Conservation (phyloP, 768 basidiomycete genomes). For the Suillus alpinus region DNA sequence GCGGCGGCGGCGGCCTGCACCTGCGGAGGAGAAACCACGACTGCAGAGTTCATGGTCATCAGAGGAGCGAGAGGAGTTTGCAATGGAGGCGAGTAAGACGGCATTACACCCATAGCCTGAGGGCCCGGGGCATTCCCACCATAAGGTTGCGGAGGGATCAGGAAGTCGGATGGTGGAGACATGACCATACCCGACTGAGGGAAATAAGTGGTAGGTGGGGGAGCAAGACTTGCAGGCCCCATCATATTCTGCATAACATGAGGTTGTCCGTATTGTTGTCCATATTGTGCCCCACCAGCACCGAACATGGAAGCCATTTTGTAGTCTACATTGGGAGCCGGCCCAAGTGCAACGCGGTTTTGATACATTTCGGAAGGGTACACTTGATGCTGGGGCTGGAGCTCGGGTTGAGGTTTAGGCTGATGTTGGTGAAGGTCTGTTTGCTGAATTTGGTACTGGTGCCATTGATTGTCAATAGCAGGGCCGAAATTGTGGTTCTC, state of each 20-base stretch:
- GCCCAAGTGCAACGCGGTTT: not conserved
- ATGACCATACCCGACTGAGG: too few species aligned
- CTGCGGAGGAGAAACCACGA: too few species aligned
- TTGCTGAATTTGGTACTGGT: not conserved
- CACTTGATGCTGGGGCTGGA: not conserved
- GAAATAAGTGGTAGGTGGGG: not conserved
- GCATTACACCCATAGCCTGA: too few species aligned
- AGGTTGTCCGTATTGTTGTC: not conserved
- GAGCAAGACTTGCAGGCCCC: not conserved
- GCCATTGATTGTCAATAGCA: not conserved
- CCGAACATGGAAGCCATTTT: not conserved
- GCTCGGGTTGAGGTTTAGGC: not conserved
- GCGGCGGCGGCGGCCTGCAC: too few species aligned
- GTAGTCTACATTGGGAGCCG: not conserved
- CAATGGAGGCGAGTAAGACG: too few species aligned
- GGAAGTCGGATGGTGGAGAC: too few species aligned
- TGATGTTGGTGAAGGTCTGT: not conserved
- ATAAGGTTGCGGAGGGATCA: too few species aligned
- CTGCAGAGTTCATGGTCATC: too few species aligned
- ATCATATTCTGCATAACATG: not conserved
- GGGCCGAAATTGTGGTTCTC: not conserved
- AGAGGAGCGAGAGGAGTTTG: too few species aligned
- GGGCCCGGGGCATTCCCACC: too few species aligned
- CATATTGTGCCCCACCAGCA: not conserved
- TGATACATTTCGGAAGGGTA: not conserved